Base-by-base conservation (phyloP, 768 basidiomycete genomes). In the Leccinum broughii region DNA sequence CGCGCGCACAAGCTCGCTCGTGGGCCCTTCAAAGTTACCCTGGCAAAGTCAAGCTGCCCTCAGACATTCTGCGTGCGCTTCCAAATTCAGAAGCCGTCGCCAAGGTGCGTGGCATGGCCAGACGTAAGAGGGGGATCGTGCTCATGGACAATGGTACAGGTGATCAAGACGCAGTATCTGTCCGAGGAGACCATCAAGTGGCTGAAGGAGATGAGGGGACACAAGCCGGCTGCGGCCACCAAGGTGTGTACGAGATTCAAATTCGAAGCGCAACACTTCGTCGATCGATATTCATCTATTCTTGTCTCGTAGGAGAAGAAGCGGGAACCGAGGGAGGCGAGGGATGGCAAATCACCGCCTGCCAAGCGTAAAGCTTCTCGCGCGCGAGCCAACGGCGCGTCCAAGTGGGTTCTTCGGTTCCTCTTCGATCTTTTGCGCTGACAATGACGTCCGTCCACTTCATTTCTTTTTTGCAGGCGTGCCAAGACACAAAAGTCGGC, bases 1-100 rank as follows among this genome's bases (percentile, higher is more conserved):
- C 80, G 1, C 82, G 84, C n/a, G 81, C 83, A 1, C 77, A 85
- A 35, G 58, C 74, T 14, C 83, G 89, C 59, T 81, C 82, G 3
- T 98, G 95, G 93, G 81, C 80, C 4, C 75, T 98, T 3, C 78
- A 85, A 56, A 89, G 86, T 34, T 91, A 91, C 72, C 93, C 93
- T 1, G 91, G 88, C 6, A 89, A 89, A 69, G 75, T 95, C 49
- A 83, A 84, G 63, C 73, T 98, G 20, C 96, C 95, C 0, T 69
- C 80, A 14, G 95, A 97, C 70, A 92, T 97, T 51, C 82, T 98
- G 61, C 83, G 85, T 30, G 77, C 87, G 2, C 77, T 95, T 51
- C 86, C 88, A 1, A 86, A 75, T 64, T 72, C 82, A 3, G 92
- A 90, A 49, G 83, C 83, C 0, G 83, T 83, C 1, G 85, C 85